phyloP scores from a whole-genome alignment of 1,284 basidiomycete genomes.

The Leccinum pachyderme region DNA sequence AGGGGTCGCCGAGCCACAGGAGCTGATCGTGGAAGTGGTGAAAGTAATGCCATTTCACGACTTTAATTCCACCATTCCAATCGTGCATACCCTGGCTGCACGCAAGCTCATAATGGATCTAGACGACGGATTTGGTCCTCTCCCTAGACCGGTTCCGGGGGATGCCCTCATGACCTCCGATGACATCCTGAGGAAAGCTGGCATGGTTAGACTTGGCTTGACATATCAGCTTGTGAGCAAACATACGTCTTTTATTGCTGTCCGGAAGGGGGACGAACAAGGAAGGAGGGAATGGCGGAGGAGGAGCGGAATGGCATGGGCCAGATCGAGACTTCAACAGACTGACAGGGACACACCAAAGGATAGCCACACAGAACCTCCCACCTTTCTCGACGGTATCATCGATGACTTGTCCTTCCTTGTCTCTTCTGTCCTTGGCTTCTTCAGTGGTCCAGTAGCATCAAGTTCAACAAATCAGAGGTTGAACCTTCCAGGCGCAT shows the following conservation, averaged over 20 bases:
- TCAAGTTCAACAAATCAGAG: neutral
- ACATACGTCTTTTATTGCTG: slow-evolving; percentile 57
- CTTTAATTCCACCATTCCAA: slow-evolving; percentile 31
- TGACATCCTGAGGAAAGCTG: slow-evolving; percentile 40
- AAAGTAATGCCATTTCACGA: slow-evolving; percentile 37
- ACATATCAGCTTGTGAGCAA: slow-evolving; percentile 50
- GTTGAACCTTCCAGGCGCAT: slow-evolving; percentile 17
- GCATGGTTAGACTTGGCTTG: slow-evolving; percentile 48
- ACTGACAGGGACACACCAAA: neutral
- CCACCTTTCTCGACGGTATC: slow-evolving; percentile 22
- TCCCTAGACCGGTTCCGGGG: slow-evolving; percentile 19
- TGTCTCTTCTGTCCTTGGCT: slow-evolving; percentile 17
- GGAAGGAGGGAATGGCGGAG: slow-evolving; percentile 3
- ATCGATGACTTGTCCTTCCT: slow-evolving; percentile 16
- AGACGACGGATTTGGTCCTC: slow-evolving; percentile 34
- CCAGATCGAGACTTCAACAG: slow-evolving; percentile 15
- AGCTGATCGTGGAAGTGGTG: slow-evolving; percentile 39
- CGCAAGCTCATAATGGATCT: slow-evolving; percentile 49
- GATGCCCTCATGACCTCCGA: slow-evolving; percentile 27
- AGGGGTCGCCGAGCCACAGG: slow-evolving; percentile 30
- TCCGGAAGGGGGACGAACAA: slow-evolving; percentile 33
- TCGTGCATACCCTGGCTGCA: slow-evolving; percentile 56
- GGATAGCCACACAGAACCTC: neutral
- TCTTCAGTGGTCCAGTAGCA: slow-evolving; percentile 2
- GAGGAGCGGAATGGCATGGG: slow-evolving; percentile 11